Conservation (phyloP, 768 basidiomycete genomes). For the Hydnomerulius pinastri region DNA sequence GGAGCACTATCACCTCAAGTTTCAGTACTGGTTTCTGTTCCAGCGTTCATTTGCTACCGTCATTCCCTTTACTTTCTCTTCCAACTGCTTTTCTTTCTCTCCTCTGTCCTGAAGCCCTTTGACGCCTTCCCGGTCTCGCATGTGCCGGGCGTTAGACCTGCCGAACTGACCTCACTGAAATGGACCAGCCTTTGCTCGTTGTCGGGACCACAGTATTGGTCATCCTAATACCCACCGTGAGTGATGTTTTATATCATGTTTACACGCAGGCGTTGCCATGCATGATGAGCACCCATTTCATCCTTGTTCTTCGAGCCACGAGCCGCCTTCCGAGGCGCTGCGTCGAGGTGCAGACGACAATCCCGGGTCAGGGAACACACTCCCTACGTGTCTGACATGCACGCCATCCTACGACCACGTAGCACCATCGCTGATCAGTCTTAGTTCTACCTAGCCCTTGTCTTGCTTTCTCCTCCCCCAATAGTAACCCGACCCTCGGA, state of each 20-base stretch:
- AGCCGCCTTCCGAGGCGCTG: conserved; percentile 47
- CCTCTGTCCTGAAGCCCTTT: no score
- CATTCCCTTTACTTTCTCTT: no score
- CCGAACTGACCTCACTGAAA: no score
- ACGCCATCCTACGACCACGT: neutral
- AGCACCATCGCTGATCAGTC: conserved; percentile 13
- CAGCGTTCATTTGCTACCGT: no score
- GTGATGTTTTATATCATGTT: conserved; percentile 13
- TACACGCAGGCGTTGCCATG: neutral
- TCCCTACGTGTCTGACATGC: conserved; percentile 41
- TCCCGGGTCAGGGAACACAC: conserved; percentile 46
- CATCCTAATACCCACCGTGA: conserved; percentile 29
- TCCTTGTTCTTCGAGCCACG: conserved; percentile 92
- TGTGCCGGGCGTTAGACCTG: no score
- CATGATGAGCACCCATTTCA: conserved; percentile 71
- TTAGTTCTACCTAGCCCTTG: conserved; percentile 69
- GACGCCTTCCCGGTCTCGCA: no score
- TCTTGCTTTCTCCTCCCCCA: conserved; percentile 73
- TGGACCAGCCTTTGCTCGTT: conserved; percentile 29
- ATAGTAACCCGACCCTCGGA: conserved; percentile 68
- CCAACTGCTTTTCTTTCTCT: no score
- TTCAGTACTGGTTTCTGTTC: no score
- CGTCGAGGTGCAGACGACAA: conserved; percentile 71
- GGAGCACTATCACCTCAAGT: no score
- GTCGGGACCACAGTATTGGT: conserved; percentile 22